These are phyloP conservation scores for Notholithocarpus densiflorus DNA, from an alignment of 306 rosid genomes.

Conservation along the genomic window DNA sequence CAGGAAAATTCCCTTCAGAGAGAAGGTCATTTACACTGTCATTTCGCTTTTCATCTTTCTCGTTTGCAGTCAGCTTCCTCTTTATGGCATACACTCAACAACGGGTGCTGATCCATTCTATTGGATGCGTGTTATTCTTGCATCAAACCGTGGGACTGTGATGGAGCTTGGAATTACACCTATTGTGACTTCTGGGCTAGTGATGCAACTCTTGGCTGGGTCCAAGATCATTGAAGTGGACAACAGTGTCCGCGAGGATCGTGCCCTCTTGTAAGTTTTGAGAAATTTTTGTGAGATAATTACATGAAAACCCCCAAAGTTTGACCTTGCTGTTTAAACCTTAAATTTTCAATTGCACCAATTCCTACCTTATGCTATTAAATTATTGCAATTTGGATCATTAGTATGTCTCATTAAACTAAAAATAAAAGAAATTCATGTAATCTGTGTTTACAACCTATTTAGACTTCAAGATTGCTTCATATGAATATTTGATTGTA, in stretches of 20 bases:
- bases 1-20: slow-evolving; percentile 58
- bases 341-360: no score
- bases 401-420: no score
- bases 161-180: slow-evolving; percentile 81
- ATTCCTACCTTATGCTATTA: no score
- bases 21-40: slow-evolving; percentile 68
- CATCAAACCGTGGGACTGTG: slow-evolving; percentile 75
- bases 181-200: slow-evolving; percentile 65
- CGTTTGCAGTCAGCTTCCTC: slow-evolving; percentile 75
- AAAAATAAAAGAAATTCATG: no score
- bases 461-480: no score
- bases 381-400: no score
- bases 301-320: no score
- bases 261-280: slow-evolving; percentile 58
- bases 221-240: slow-evolving; percentile 65
- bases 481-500: no score
- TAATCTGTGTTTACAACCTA: no score
- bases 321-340: no score
- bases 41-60: slow-evolving; percentile 61
- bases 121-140: slow-evolving; percentile 77
- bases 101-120: slow-evolving; percentile 78
- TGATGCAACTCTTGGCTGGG: slow-evolving; percentile 62
- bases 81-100: slow-evolving; percentile 73
- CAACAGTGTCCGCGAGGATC: slow-evolving; percentile 74
- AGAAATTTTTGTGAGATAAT: background rate